Evolutionary conservation across 192 early-diverging fungal genomes (phyloP).

Genomic region (Umbelopsis ramanniana): DNA sequence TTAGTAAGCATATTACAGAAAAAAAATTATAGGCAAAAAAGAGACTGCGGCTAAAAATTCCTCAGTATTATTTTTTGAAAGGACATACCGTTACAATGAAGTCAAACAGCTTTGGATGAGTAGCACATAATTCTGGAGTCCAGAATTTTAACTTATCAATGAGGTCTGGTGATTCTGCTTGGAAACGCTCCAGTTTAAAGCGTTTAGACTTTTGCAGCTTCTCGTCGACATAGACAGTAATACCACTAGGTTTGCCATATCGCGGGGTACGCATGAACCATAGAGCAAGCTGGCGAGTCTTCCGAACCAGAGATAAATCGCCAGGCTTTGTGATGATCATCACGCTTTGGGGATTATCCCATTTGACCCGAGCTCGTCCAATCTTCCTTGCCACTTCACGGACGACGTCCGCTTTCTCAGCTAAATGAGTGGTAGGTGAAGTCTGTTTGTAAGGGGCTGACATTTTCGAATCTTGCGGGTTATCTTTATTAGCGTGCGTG

Average conservation of each 20-base stretch:
- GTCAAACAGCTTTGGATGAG: slow-evolving; percentile 75
- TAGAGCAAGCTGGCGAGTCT: slow-evolving; percentile 70
- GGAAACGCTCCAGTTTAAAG: slow-evolving; percentile 54
- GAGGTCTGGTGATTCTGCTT: slow-evolving; percentile 43
- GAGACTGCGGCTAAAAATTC: not conserved
- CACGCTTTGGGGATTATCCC: slow-evolving; percentile 43
- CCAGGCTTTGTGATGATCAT: slow-evolving; percentile 83
- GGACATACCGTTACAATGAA: slow-evolving; percentile 80
- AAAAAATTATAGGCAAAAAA: not conserved
- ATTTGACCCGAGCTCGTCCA: slow-evolving; percentile 32
- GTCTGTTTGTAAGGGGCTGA: not conserved
- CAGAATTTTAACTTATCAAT: slow-evolving; percentile 68
- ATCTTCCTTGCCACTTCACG: slow-evolving; percentile 22
- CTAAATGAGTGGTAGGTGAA: not conserved
- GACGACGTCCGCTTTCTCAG: slow-evolving; percentile 23
- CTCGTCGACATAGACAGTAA: slow-evolving; percentile 70
- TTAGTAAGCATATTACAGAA: not conserved
- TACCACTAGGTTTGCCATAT: slow-evolving; percentile 43
- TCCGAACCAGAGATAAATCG: slow-evolving; percentile 63
- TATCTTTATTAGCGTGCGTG: not conserved
- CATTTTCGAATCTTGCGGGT: not conserved
- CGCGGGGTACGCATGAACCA: slow-evolving; percentile 63
- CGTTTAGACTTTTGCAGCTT: slow-evolving; percentile 57
- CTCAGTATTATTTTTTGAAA: not conserved
- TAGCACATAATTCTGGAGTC: slow-evolving; percentile 74